A percentile compares a stretch with the other conserved stretches of the same genome.
Conservation (phyloP, 352 stramenopile species). For the Globisporangium apiculatum region DNA sequence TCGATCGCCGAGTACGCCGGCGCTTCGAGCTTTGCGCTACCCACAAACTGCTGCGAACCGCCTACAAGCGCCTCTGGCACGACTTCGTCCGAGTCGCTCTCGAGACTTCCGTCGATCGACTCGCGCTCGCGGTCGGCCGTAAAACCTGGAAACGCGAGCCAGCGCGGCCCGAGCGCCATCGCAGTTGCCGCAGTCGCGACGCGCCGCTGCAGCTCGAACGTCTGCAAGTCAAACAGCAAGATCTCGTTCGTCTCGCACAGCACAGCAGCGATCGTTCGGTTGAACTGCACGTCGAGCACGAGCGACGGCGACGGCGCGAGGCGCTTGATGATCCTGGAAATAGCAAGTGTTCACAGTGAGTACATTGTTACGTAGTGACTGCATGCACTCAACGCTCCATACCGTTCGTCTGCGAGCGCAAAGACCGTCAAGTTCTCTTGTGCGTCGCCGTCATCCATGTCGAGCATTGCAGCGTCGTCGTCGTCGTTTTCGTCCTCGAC, state of each 20-base stretch:
- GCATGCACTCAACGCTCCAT: background rate
- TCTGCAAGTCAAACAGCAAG: constrained; percentile 51
- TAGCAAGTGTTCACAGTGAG: too few species aligned
- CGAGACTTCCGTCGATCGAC: constrained; percentile 15
- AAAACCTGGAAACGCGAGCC: constrained; percentile 61
- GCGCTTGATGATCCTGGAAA: constrained; percentile 33
- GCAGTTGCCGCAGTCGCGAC: constrained; percentile 47
- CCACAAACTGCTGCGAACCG: constrained; percentile 8
- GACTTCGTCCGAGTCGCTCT: constrained; percentile 44
- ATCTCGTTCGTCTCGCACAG: constrained; percentile 67
- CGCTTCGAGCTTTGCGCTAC: constrained; percentile 16
- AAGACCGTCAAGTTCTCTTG: constrained; percentile 48
- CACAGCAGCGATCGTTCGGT: constrained; percentile 39
- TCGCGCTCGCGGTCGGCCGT: constrained; percentile 18
- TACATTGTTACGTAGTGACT: too few species aligned
- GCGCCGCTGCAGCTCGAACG: constrained; percentile 32
- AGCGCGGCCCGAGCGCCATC: constrained; percentile 59
- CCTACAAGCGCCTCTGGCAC: constrained; percentile 21
- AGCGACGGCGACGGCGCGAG: constrained; percentile 53
- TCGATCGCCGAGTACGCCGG: constrained; percentile 62
- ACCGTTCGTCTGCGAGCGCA: constrained; percentile 45
- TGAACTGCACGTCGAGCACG: constrained; percentile 66
- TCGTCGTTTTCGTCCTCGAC: constrained; percentile 30
- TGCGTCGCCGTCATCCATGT: constrained; percentile 19
- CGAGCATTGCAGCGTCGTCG: constrained; percentile 27